Evolutionary conservation across 2,329 filamentous ascomycete genomes (phyloP).

Genomic region (Fusarium duplospermum): DNA sequence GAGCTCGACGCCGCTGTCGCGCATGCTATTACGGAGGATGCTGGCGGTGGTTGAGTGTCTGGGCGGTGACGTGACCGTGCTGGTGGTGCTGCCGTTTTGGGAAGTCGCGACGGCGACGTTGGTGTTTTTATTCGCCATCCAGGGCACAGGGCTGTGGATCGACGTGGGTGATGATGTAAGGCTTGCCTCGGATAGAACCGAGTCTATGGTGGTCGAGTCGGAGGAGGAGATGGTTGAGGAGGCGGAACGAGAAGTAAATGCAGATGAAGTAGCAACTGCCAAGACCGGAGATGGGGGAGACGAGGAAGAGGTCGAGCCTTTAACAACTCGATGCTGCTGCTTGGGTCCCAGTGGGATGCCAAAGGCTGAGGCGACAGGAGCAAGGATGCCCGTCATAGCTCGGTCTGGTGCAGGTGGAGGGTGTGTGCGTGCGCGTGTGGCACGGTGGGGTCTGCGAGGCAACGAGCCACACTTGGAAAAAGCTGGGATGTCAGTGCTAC

Average conservation of each 20-base stretch:
- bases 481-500: conserved; percentile 3
- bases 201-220: conserved; percentile 34
- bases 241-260: conserved; percentile 21
- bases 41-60: conserved; percentile 5
- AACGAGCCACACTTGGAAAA: conserved; percentile 30
- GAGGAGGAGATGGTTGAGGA: conserved; percentile 14
- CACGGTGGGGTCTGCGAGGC: conserved; percentile 30
- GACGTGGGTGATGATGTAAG: conserved; percentile 34
- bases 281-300: conserved; percentile 26
- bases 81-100: conserved; percentile 14
- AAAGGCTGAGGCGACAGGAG: conserved; percentile 50
- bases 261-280: conserved; percentile 20
- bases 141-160: not conserved
- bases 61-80: conserved; percentile 21
- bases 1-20: conserved; percentile 49
- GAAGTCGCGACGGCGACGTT: conserved; percentile 15
- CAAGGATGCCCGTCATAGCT: conserved; percentile 48
- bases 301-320: conserved; percentile 28
- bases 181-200: conserved; percentile 33
- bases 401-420: conserved; percentile 5
- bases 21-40: conserved; percentile 40
- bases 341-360: conserved; percentile 46
- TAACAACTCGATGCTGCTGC: conserved; percentile 39
- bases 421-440: conserved; percentile 14
- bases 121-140: conserved; percentile 29